These are phyloP conservation scores for Pseudotsuga menziesii DNA, from an alignment of 75 land plant species.

Conservation along the genomic window DNA sequence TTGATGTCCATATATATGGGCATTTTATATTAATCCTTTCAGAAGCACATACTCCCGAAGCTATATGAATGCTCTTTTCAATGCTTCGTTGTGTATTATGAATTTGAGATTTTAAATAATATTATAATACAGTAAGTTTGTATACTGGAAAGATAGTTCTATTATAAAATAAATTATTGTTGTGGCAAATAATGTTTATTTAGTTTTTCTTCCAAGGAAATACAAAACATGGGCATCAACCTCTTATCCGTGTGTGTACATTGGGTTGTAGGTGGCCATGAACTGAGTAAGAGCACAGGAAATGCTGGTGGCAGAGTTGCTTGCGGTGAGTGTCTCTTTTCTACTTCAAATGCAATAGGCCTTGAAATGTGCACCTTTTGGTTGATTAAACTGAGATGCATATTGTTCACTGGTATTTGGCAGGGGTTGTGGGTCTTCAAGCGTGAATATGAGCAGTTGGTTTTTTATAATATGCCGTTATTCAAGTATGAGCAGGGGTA, in stretches of 20 bases:
- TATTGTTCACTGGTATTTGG: background rate
- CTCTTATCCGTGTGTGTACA: background rate
- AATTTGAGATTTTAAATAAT: background rate
- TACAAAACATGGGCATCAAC: too few relatives aligned
- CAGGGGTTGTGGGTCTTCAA: constrained; percentile 11
- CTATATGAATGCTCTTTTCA: too few relatives aligned
- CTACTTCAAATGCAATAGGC: background rate
- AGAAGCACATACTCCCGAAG: background rate
- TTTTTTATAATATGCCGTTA: background rate
- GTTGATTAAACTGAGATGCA: background rate
- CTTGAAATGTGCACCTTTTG: background rate
- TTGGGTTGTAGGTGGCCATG: constrained; percentile 62
- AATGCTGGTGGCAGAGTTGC: constrained; percentile 90
- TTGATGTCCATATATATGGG: too few relatives aligned
- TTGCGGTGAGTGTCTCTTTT: constrained; percentile 51
- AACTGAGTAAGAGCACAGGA: constrained; percentile 85
- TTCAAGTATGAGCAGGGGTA: too few relatives aligned
- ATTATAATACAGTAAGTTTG: background rate
- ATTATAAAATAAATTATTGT: too few relatives aligned
- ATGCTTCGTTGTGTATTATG: too few relatives aligned
- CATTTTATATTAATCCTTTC: background rate
- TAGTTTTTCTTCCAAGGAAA: too few relatives aligned
- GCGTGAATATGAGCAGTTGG: background rate
- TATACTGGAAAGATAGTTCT: background rate
- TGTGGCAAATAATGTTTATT: too few relatives aligned